Evolutionary conservation across 1,139 yeast genomes (phyloP), one percentile per base, ranked within the genome.

Genomic region (Taphrina confusa): DNA sequence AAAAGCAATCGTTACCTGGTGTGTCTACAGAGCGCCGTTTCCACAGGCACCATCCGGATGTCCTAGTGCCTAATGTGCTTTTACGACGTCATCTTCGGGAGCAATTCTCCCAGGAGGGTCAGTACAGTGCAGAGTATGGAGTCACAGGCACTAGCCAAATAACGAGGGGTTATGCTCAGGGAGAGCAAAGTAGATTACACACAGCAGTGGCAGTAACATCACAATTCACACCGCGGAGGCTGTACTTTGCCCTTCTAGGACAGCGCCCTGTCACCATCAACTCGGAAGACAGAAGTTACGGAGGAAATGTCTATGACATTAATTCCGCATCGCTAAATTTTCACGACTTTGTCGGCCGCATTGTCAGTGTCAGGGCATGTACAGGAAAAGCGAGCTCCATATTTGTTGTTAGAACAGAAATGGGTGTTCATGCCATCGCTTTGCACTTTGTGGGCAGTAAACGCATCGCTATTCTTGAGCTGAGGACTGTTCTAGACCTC

Each of bases 61-160:
- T 54, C 4, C 18, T 33, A 2, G 22, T 54, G 14, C 33, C 25
- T 9, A 36, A 54, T 33, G 51, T 40, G 4, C 36, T 54, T 3
- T 20, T 54, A 11, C 51, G 49, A n/a, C 28, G 44, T 5, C 22
- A 30, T n/a, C 22, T 54, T 12, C 37, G 51, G 8, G 49, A 40
- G 16, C 47, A 52, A 22, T 16, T 16, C 16, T 14, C 12, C 3
- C 14, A 16, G 6, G 20, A 22, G 27, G 30, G 31, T 4, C n/a
- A 3, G 28, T 16, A 30, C n/a, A 8, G 14, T 6, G 31, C 11
- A n/a, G 11, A 14, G 9, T 28, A 16, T 4, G n/a, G 4, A 4
- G 16, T 14, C 14, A 12, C 27, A 12, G 28, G 22, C 14, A 34
- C 47, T 16, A 31, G 20, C 27, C 18, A 31, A 5, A n/a, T 42